Percentiles rank a stretch among this genome's conserved stretches.
Evolutionary conservation across 1,284 basidiomycete species (phyloP).

Genomic region (Sanghuangporus sanghuang): DNA sequence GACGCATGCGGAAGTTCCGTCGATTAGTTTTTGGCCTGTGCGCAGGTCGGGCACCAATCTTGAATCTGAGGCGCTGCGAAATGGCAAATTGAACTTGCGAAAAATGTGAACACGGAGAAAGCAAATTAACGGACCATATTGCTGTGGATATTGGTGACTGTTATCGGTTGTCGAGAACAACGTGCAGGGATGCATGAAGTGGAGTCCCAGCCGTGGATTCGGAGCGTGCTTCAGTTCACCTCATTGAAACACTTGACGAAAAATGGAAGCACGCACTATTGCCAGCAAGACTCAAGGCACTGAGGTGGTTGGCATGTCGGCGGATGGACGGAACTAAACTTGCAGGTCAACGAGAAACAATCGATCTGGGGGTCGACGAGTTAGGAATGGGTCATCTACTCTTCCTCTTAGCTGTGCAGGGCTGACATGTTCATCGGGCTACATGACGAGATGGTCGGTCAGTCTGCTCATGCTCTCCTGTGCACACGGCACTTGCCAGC

Average conservation of each 20-base stretch:
- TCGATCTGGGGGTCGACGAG: constrained; percentile 42
- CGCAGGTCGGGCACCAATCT: constrained; percentile 35
- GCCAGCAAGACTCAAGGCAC: constrained; percentile 61
- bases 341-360: constrained; percentile 55
- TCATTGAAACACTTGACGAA: background rate
- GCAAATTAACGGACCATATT: constrained; percentile 43
- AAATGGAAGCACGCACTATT: constrained; percentile 48
- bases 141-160: constrained; percentile 64
- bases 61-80: constrained; percentile 42
- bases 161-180: background rate
- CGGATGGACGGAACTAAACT: constrained; percentile 60
- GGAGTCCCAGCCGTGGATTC: background rate
- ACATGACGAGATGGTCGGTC: background rate
- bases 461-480: background rate
- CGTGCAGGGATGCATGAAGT: background rate
- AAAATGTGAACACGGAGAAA: background rate
- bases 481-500: constrained; percentile 1
- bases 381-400: background rate
- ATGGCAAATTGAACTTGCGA: background rate
- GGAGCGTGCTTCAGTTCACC: background rate
- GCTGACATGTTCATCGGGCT: constrained; percentile 19
- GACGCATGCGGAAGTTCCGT: background rate
- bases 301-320: constrained; percentile 41
- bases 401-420: background rate
- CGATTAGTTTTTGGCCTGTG: background rate